phyloP scores from a whole-genome alignment of 345 rosid genomes.

The Brassica rapa region DNA sequence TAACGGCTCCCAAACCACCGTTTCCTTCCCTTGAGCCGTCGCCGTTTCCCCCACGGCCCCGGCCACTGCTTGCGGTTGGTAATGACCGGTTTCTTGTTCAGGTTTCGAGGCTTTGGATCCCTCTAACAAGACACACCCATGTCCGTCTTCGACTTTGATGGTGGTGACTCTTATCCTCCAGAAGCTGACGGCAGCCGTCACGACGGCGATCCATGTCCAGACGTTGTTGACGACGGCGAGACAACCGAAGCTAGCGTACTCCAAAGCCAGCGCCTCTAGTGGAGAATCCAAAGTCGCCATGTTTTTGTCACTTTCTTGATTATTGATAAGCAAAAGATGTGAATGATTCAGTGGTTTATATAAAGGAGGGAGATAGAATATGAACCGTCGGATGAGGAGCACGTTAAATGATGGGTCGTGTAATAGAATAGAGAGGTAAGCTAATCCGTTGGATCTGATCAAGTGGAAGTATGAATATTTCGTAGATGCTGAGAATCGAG shows the following conservation, averaged over 20 bases:
- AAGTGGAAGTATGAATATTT: conserved; percentile 43
- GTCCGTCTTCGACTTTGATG: background rate
- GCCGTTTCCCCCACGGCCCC: background rate
- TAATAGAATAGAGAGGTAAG: conserved; percentile 3
- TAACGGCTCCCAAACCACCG: conserved; percentile 7
- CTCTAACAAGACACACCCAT: background rate
- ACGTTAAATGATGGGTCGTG: conserved; percentile 16
- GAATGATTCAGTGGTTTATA: conserved; percentile 15
- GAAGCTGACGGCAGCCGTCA: conserved; percentile 46
- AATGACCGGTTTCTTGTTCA: background rate
- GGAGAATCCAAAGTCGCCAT: conserved; percentile 42
- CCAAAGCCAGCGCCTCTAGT: conserved; percentile 36
- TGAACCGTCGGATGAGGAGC: conserved; percentile 37
- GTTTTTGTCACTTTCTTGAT: background rate
- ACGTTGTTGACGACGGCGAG: conserved; percentile 28
- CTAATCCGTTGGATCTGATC: conserved; percentile 19
- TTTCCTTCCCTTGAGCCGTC: background rate
- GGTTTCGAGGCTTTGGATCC: background rate
- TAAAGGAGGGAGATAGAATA: conserved; percentile 17
- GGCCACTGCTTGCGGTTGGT: conserved; percentile 4
- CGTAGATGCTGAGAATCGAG: conserved; percentile 63
- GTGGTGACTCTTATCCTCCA: conserved; percentile 35
- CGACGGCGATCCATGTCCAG: conserved; percentile 43
- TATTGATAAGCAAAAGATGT: conserved; percentile 3
- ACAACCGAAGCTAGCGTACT: conserved; percentile 15